Base-by-base conservation (phyloP, 31 red algal genomes). In the Bonnemaisonia californica region DNA sequence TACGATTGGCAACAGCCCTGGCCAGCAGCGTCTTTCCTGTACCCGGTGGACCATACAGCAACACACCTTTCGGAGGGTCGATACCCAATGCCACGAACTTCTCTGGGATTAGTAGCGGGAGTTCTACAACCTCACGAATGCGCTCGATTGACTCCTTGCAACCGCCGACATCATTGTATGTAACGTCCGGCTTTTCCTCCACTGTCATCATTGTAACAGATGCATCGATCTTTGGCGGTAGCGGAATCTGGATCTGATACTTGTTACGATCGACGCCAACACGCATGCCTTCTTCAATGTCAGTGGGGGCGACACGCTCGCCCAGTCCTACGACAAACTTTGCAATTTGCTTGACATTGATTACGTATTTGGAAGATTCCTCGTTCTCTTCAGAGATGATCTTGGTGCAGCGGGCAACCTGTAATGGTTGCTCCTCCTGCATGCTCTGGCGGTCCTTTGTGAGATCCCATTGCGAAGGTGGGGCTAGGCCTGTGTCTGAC, bases 151-250 rank as follows among this genome's bases (percentile, higher is more conserved):
- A 80, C 54, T 96, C 97, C 56, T 99, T 96, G 3, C 61, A 62
- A 29, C 97, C 97, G 41, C 97, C 97, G 22, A 99, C 91, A 72
- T 99, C 97, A 54, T 88, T 92, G 63, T 99, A 99, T 0, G 97
- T 99, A 16, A 99, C 93, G 69, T 99, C 94, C 3, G 97, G 97
- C 68, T 99, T 99, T 61, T 99, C 97, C 72, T 99, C 97, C 18
- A 99, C 97, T 18, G 97, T 96, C 97, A 99, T 99, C 93, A 99
- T 96, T 27, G 93, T 99, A 2, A 99, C 97, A 36, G 89, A 91
- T 2, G 97, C 88, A 45, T 99, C 97, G 64, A 96, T 96, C 66
- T 96, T 94, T 27, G 97, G 97, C 62, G 97, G 97, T 32, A 99
- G 86, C 22, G 97, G 97, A 59, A 99, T 93, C 63, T 99, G 97